Percentiles rank a stretch among this genome's conserved stretches.
These are phyloP conservation scores for Tricholoma sp. DNA, from an alignment of 768 basidiomycete species.

Conservation along the genomic window DNA sequence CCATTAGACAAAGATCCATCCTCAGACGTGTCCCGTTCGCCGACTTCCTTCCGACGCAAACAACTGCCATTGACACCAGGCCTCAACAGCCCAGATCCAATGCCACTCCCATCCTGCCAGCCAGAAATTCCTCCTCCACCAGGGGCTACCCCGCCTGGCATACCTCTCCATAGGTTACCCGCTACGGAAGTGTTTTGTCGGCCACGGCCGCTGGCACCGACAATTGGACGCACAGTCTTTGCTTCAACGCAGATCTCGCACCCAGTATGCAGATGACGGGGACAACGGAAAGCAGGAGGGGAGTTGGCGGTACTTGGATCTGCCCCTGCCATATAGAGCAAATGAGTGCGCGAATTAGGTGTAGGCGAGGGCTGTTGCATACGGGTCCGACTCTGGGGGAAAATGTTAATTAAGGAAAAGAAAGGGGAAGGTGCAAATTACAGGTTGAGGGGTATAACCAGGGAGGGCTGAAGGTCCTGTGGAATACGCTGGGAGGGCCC, in stretches of 20 bases:
- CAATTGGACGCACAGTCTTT: constrained; percentile 30
- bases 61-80: constrained; percentile 53
- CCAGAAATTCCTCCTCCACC: constrained; percentile 55
- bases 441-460: constrained; percentile 8
- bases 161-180: constrained; percentile 26
- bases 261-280: constrained; percentile 65
- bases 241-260: constrained; percentile 78
- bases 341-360: constrained; percentile 36
- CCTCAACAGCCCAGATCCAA: constrained; percentile 63
- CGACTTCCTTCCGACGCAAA: constrained; percentile 43
- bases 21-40: constrained; percentile 8
- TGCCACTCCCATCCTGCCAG: constrained; percentile 71
- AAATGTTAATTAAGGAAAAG: constrained; percentile 5
- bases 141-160: constrained; percentile 29
- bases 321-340: constrained; percentile 55
- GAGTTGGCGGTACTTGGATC: constrained; percentile 59
- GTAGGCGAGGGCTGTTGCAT: constrained; percentile 16
- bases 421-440: constrained; percentile 3
- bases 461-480: constrained; percentile 16
- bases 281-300: constrained; percentile 60
- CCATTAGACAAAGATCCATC: constrained; percentile 28
- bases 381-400: constrained; percentile 3
- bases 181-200: constrained; percentile 15
- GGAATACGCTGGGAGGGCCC: not conserved
- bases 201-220: constrained; percentile 20